A percentile compares a stretch with the other conserved stretches of the same genome.
Evolutionary conservation across 345 rosid species (phyloP).

Genomic region (Salix viminalis): DNA sequence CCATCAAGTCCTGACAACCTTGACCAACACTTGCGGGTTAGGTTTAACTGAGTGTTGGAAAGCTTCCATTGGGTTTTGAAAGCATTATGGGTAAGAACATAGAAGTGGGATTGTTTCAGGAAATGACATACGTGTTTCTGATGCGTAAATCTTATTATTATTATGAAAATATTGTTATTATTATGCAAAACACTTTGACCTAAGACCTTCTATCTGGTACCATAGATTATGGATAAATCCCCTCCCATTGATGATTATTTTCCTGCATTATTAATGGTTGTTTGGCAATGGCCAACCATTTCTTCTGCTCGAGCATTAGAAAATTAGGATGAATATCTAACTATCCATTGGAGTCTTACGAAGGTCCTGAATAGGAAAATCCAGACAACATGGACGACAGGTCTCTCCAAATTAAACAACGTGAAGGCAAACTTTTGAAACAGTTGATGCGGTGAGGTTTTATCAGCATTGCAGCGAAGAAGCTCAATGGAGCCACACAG

Average conservation of each 20-base stretch:
- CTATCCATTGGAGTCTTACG: background rate
- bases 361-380: background rate
- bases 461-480: conserved; percentile 10
- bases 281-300: background rate
- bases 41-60: background rate
- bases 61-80: background rate
- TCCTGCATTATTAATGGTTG: background rate
- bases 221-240: background rate
- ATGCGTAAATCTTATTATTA: background rate
- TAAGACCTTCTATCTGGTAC: background rate
- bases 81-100: background rate
- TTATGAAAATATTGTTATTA: too few species aligned
- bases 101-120: background rate
- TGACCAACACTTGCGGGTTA: background rate
- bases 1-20: background rate
- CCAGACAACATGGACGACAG: background rate
- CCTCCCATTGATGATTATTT: background rate
- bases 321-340: background rate
- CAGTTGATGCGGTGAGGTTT: background rate
- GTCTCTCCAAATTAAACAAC: background rate
- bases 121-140: background rate
- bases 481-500: conserved; percentile 6
- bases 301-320: background rate
- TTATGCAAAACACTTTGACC: background rate
- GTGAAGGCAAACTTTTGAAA: background rate